Evolutionary conservation across 495 filamentous ascomycete genomes (phyloP).

Genomic region (Parachaetomium inaequale): DNA sequence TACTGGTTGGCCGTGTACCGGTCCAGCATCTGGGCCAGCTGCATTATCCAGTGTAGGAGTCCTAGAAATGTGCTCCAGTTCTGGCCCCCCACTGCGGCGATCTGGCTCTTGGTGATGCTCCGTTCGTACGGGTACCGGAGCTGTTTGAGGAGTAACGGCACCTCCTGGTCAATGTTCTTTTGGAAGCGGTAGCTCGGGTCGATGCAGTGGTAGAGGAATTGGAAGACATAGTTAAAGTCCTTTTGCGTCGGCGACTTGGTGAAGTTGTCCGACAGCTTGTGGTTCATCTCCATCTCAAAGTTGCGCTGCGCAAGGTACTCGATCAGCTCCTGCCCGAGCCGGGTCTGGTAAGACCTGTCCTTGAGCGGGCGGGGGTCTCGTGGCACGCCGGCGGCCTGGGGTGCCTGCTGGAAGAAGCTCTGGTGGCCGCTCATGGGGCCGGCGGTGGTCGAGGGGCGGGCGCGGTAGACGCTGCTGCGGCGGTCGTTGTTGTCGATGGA

Average conservation of each 20-base stretch:
- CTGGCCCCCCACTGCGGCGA: slow-evolving; percentile 87
- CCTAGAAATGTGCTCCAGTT: slow-evolving; percentile 95
- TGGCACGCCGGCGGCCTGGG: slow-evolving; percentile 71
- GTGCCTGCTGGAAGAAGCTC: slow-evolving; percentile 87
- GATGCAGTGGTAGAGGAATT: slow-evolving; percentile 93
- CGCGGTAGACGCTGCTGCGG: slow-evolving; percentile 83
- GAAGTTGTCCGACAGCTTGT: slow-evolving; percentile 79
- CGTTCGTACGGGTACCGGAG: slow-evolving; percentile 92
- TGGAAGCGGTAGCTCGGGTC: slow-evolving; percentile 89
- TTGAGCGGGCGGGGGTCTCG: slow-evolving; percentile 85
- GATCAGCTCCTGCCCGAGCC: slow-evolving; percentile 82
- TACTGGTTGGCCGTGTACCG: slow-evolving; percentile 68
- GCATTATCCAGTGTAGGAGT: slow-evolving; percentile 98
- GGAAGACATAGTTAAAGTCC: slow-evolving; percentile 94
- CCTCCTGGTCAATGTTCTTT: slow-evolving; percentile 90
- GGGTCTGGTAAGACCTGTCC: slow-evolving; percentile 71
- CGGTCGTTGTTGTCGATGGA: slow-evolving; percentile 55
- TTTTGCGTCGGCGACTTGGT: slow-evolving; percentile 94
- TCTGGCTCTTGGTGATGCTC: slow-evolving; percentile 90
- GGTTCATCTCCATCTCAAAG: slow-evolving; percentile 97
- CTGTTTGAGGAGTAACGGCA: slow-evolving; percentile 84
- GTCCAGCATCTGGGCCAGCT: slow-evolving; percentile 87
- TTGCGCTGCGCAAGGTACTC: slow-evolving; percentile 88
- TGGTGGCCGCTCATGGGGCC: slow-evolving; percentile 61
- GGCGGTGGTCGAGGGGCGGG: slow-evolving; percentile 51